A percentile compares a stretch with the other conserved stretches of the same genome.
These are phyloP conservation scores for Penicillium cataractarum DNA, from an alignment of 495 filamentous ascomycete genomes.

Conservation along the genomic window DNA sequence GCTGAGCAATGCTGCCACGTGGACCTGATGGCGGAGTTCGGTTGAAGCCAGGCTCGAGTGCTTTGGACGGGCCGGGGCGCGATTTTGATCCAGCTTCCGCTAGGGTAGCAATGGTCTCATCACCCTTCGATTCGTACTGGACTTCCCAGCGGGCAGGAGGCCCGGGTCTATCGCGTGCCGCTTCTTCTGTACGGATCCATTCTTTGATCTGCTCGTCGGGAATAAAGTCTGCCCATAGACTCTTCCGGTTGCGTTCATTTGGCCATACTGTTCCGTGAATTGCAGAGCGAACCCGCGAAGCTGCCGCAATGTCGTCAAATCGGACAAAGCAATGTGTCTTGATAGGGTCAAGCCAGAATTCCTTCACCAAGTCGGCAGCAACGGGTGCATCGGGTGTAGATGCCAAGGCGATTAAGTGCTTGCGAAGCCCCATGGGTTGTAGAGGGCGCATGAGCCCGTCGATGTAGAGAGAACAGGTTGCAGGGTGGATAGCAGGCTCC, in stretches of 20 bases:
- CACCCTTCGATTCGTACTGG: constrained; percentile 61
- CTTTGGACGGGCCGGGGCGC: constrained; percentile 28
- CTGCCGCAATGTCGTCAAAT: constrained; percentile 69
- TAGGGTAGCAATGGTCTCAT: constrained; percentile 59
- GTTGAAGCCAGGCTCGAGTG: constrained; percentile 34
- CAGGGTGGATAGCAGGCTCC: constrained; percentile 75
- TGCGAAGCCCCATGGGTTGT: constrained; percentile 61
- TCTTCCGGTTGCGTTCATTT: constrained; percentile 80
- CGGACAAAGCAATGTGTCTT: constrained; percentile 83
- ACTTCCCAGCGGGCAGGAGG: constrained; percentile 69
- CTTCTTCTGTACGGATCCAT: constrained; percentile 75
- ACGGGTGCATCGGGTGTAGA: constrained; percentile 54
- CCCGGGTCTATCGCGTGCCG: constrained; percentile 49
- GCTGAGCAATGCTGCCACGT: constrained; percentile 31
- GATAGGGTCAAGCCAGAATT: constrained; percentile 82
- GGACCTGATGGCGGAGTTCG: constrained; percentile 42
- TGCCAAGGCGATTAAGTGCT: constrained; percentile 70
- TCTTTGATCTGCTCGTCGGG: constrained; percentile 71
- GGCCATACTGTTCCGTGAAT: constrained; percentile 85
- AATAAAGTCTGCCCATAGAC: constrained; percentile 88
- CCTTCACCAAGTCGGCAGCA: constrained; percentile 57
- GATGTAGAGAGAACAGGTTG: constrained; percentile 87
- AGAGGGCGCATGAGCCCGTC: constrained; percentile 89
- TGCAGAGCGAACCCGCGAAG: constrained; percentile 74
- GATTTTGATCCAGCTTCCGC: constrained; percentile 48